These are phyloP conservation scores for Trichophyton schoenleinii DNA, from an alignment of 2,329 filamentous ascomycete genomes.

Conservation along the genomic window DNA sequence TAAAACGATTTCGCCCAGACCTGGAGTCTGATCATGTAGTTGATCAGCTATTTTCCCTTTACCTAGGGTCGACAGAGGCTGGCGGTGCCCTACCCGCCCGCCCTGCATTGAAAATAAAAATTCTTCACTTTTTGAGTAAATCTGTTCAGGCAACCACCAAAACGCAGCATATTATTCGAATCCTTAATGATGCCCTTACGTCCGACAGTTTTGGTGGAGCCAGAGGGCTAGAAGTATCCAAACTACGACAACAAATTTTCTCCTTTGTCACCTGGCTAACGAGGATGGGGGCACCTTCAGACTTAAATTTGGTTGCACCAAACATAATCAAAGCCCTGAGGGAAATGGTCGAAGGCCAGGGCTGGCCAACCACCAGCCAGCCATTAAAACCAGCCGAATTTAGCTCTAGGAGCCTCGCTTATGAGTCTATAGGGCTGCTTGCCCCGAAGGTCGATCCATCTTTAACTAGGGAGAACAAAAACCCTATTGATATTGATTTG, in stretches of 20 bases:
- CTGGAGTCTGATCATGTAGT: slow-evolving; percentile 58
- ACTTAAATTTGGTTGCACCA: slow-evolving; percentile 53
- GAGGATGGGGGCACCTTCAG: slow-evolving; percentile 50
- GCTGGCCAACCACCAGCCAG: slow-evolving; percentile 61
- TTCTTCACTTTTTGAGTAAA: slow-evolving; percentile 63
- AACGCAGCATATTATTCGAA: slow-evolving; percentile 1
- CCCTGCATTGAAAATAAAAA: slow-evolving; percentile 62
- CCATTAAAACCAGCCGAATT: slow-evolving; percentile 48
- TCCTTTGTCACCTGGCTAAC: slow-evolving; percentile 80
- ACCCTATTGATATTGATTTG: slow-evolving; percentile 39
- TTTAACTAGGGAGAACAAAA: slow-evolving; percentile 19
- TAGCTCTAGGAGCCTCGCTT: slow-evolving; percentile 63
- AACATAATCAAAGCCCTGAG: slow-evolving; percentile 56
- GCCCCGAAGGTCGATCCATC: slow-evolving; percentile 39
- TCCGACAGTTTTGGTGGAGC: slow-evolving; percentile 23
- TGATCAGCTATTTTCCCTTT: slow-evolving; percentile 56
- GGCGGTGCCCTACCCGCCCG: slow-evolving; percentile 39
- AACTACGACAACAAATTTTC: slow-evolving; percentile 71
- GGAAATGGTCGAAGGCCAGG: slow-evolving; percentile 64
- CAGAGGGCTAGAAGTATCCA: slow-evolving; percentile 59
- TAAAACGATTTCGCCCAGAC: slow-evolving; percentile 60
- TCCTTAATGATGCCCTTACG: not conserved
- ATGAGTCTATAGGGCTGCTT: slow-evolving; percentile 80
- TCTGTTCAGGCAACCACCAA: slow-evolving; percentile 36
- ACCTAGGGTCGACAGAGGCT: slow-evolving; percentile 47